Evolutionary conservation across 768 basidiomycete species (phyloP).

Genomic region (Pleurotus giganteus): DNA sequence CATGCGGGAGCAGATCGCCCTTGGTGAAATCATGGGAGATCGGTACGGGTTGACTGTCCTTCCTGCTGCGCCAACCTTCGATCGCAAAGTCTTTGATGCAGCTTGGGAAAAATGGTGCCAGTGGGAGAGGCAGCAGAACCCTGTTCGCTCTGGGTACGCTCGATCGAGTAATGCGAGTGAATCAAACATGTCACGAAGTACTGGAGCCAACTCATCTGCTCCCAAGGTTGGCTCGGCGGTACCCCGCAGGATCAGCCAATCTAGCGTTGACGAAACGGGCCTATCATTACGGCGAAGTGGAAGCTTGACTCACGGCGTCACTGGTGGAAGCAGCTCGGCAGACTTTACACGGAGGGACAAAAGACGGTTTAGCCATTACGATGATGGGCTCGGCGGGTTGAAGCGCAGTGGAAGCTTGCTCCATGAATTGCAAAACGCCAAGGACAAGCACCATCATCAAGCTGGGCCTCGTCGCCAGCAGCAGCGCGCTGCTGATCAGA

Average conservation of each 20-base stretch:
- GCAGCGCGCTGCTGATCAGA: background rate
- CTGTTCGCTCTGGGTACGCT: slow-evolving; percentile 10
- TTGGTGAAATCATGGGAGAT: slow-evolving; percentile 43
- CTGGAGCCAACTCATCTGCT: background rate
- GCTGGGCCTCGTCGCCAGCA: background rate
- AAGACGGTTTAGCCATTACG: slow-evolving; percentile 6
- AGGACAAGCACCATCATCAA: background rate
- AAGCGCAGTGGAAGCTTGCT: slow-evolving; percentile 3
- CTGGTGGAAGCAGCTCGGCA: background rate
- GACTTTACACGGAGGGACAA: background rate
- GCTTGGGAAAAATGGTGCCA: slow-evolving; percentile 58
- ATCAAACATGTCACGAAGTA: slow-evolving; percentile 5
- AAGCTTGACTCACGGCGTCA: background rate
- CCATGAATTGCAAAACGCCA: background rate
- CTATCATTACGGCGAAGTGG: slow-evolving; percentile 1
- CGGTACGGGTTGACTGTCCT: slow-evolving; percentile 48
- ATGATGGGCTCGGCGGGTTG: background rate
- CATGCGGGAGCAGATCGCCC: slow-evolving; percentile 58
- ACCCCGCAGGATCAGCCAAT: background rate
- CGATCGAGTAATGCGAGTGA: slow-evolving; percentile 1
- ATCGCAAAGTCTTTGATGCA: slow-evolving; percentile 54
- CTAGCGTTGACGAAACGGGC: background rate
- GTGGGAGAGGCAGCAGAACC: slow-evolving; percentile 37
- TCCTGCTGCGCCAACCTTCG: slow-evolving; percentile 37
- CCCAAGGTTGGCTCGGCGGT: background rate